phyloP scores from a whole-genome alignment of 2,329 filamentous ascomycete genomes.

The Juglanconis sp. region DNA sequence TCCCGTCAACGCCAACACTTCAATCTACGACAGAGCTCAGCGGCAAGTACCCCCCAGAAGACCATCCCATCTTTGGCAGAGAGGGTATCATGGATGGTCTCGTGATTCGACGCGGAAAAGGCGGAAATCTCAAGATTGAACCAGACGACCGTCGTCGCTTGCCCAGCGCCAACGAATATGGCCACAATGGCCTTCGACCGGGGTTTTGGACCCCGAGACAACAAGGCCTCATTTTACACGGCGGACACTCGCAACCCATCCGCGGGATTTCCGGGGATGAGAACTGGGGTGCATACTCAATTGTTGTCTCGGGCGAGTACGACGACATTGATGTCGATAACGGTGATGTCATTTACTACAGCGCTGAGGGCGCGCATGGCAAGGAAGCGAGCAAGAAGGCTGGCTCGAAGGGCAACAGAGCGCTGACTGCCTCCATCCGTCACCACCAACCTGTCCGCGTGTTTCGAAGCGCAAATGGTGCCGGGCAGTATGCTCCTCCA shows the following conservation, averaged over 20 bases:
- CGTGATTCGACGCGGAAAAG: background rate
- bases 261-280: constrained; percentile 49
- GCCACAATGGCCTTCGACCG: constrained; percentile 32
- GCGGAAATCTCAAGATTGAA: background rate
- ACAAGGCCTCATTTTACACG: constrained; percentile 46
- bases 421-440: constrained; percentile 21
- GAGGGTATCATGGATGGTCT: constrained; percentile 31
- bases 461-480: constrained; percentile 24
- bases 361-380: constrained; percentile 23
- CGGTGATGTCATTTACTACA: constrained; percentile 25
- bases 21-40: background rate
- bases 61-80: constrained; percentile 29
- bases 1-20: background rate
- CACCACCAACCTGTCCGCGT: constrained; percentile 25
- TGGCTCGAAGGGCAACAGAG: constrained; percentile 16
- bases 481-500: constrained; percentile 17
- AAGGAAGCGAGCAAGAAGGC: background rate
- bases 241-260: constrained; percentile 47
- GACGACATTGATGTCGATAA: constrained; percentile 24
- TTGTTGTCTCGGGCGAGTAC: constrained; percentile 45
- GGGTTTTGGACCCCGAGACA: constrained; percentile 54
- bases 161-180: constrained; percentile 19
- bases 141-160: constrained; percentile 18
- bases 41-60: constrained; percentile 16
- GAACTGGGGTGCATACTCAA: constrained; percentile 47